Evolutionary conservation across 1,139 yeast genomes (phyloP), one percentile per base, ranked within the genome.

Genomic region (Yamadazyma conglobata): DNA sequence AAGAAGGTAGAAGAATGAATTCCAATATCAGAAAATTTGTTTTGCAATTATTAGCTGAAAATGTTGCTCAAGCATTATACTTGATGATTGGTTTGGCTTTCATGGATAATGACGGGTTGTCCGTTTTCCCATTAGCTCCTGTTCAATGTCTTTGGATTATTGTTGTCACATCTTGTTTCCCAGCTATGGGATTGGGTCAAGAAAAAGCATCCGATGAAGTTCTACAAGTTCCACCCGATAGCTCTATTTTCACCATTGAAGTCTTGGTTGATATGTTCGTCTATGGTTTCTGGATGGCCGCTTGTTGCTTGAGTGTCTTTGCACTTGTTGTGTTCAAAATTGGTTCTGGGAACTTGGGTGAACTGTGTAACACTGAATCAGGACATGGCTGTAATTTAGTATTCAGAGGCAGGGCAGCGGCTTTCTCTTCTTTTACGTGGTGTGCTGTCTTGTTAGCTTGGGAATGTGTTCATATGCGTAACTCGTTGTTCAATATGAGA

Each of bases 391-490:
- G 96, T 60, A 51, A 61, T 29, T 61, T 70, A 42, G 95, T 88
- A 5, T 86, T 80, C 63, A 68, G 76, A 47, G 89, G 91, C 3
- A 77, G 96, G 52, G 77, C 95, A 2, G 76, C 85, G 4, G 72
- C 93, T 0, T 88, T 88, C 61, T 86, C 84, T 4, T 77, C 81
- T 5, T 80, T 88, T 80, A 87, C 95, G 0, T 88, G 96, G 95
- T 77, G 93, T 61, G 83, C 94, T 4, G 70, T 88, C 39, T 58
- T 88, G 17, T 65, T 86, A 34, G 95, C 95, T 2, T 87, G 95
- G 95, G 95, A 87, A 59, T 88, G 89, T 49, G 71, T 86, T 37
- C 91, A 86, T 52, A 68, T 83, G 56, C 65, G 79, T 37, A 69
- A 80, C 44, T 85, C 95, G 1, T 66, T 87, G 42, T 84, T 87